Evolutionary conservation across 768 basidiomycete genomes (phyloP), one percentile per base, ranked within the genome.

Genomic region (Lentinula detonsa): DNA sequence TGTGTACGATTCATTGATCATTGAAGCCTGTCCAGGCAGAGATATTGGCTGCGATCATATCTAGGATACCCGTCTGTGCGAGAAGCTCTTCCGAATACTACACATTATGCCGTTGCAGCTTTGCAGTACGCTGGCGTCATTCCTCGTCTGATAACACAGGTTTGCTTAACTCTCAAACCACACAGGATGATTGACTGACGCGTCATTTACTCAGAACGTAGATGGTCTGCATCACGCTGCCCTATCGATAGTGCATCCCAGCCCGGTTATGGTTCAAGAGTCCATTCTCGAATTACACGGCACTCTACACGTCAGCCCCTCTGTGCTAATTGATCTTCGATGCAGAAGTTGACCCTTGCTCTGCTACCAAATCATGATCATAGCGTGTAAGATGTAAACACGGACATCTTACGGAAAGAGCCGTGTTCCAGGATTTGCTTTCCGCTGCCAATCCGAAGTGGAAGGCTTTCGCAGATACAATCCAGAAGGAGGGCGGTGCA

Each of bases 151-250:
- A 85, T 98, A 63, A 98, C 96, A 0, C 90, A 88, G 72, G 89
- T 88, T 58, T 81, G 85, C 33, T 31, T 11, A 45, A 7, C 2
- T 7, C 39, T 13, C 39, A 48, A 33, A 15, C 7, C 57, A 21
- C 34, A 28, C 16, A 21, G 4, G 13, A 18, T 28, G 15, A 16
- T 15, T 58, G 13, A 15, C 33, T 37, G 16, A 50, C 7, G 21
- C 46, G 23, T 39, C 21, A 43, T 23, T 16, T 34, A 45, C 15
- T 51, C 33, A 88, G 79, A 91, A 91, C 65, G 95, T 98, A n/a
- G 96, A 98, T 68, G 95, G 94, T 2, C 82, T 98, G 5, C 95
- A 98, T 68, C 86, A 86, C 56, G 93, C 91, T 73, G 91, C 93
- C 7, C 73, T 90, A 18, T 60, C 72, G 39, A 73, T 74, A 65